phyloP scores from a whole-genome alignment of 2,329 filamentous ascomycete genomes.

The Leptographium wingfieldii region DNA sequence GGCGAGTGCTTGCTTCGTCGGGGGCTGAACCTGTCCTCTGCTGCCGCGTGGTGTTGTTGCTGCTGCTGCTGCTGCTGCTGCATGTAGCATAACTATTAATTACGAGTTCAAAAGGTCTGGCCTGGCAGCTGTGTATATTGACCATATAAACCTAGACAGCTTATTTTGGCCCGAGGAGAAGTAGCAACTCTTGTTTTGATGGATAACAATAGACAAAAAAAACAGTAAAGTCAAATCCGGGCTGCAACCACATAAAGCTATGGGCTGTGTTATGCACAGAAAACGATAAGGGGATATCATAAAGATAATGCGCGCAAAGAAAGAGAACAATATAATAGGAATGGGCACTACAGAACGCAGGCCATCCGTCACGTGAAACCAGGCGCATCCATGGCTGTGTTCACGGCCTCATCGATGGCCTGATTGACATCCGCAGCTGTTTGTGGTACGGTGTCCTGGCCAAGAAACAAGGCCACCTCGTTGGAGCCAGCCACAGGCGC shows the following conservation, averaged over 20 bases:
- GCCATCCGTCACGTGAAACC: background rate
- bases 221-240: background rate
- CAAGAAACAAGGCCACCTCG: background rate
- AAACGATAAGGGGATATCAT: background rate
- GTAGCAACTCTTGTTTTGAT: background rate
- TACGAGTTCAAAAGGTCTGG: background rate
- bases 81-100: background rate
- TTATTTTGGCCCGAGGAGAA: background rate
- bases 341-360: too few relatives aligned
- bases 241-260: background rate
- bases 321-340: background rate
- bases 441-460: too few relatives aligned
- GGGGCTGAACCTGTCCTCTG: background rate
- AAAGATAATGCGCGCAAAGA: too few relatives aligned
- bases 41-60: background rate
- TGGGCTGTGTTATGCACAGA: background rate
- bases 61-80: background rate
- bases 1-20: background rate
- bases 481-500: too few relatives aligned
- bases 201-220: slow-evolving; percentile 1
- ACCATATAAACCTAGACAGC: background rate
- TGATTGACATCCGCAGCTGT: too few relatives aligned
- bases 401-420: too few relatives aligned
- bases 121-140: background rate
- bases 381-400: too few relatives aligned